Base-by-base conservation (phyloP, 2,329 filamentous ascomycete genomes). In the Neonectria sp. region DNA sequence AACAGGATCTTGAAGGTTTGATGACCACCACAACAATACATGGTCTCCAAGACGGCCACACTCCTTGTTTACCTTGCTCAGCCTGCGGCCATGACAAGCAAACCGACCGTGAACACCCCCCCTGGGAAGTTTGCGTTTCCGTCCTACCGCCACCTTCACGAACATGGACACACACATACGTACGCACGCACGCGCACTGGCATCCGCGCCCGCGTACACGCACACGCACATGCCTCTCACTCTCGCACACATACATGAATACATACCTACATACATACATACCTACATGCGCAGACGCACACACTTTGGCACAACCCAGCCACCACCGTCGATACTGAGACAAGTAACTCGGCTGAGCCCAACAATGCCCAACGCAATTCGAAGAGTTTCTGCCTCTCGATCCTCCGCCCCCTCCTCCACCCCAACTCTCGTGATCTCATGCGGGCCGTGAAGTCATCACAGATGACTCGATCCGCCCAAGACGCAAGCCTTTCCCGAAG, bases 401-500 rank as follows among this genome's bases (percentile, higher is more conserved):
- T 56, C 63, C 65, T 65, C 40, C 48, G 59, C 57, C 68, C 29
- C 59, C 65, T 52, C 60, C 64, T 59, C 64, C 52, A 61, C 65
- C 65, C 67, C 63, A 25, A 40, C 55, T 58, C 66, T 71, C 71
- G 66, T 68, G 70, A 70, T 72, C 68, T 55, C 61, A 76, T 75
- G 72, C 72, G 71, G 67, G 68, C 70, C 65, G 71, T 75, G 71
- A 76, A 76, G 73, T 75, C 73, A 72, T 72, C 72, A 72, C 67
- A 58, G 71, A 65, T 61, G 68, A 75, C 72, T 74, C 33, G 65
- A 72, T 68, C 68, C 60, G 66, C 55, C 67, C 62, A 66, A 69
- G 71, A 76, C 71, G 78, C 76, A 75, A 64, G 70, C 72, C 68
- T 73, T 76, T 76, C 77, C 77, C 67, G 68, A 79, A 77, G 67